Percentiles rank a stretch among this genome's conserved stretches.
phyloP scores from a whole-genome alignment of 2,329 filamentous ascomycete species.

The Trichoderma arundinaceum region DNA sequence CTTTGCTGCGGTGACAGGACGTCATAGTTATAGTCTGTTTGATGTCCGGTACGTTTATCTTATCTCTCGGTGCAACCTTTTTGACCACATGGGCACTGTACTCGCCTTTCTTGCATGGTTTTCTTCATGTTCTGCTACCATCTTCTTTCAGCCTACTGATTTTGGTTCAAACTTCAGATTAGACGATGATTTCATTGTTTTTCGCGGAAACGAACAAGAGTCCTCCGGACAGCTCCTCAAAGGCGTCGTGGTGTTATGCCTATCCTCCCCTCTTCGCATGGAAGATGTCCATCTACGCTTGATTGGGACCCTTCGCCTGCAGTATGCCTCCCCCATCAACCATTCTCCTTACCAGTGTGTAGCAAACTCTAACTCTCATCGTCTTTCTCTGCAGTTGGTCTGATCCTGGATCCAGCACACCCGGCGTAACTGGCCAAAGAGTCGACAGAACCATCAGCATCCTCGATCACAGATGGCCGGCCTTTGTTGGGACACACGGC shows the following conservation, averaged over 20 bases:
- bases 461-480: conserved; percentile 71
- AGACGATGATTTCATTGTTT: conserved; percentile 79
- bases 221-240: conserved; percentile 76
- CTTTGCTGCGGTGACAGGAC: conserved; percentile 58
- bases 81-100: background rate
- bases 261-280: conserved; percentile 70
- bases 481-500: conserved; percentile 64
- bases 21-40: conserved; percentile 60
- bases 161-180: conserved; percentile 55
- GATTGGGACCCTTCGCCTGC: conserved; percentile 68
- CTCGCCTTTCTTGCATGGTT: background rate
- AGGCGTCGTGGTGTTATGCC: conserved; percentile 74
- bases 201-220: conserved; percentile 76
- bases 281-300: conserved; percentile 76
- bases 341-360: conserved; percentile 21
- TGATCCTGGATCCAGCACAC: conserved; percentile 59
- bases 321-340: conserved; percentile 54
- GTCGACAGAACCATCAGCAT: conserved; percentile 65
- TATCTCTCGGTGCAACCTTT: background rate
- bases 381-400: conserved; percentile 51
- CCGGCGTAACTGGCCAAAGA: conserved; percentile 61
- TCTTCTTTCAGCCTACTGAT: background rate
- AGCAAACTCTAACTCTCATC: conserved; percentile 1
- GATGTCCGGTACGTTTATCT: conserved; percentile 59
- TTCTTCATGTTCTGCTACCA: background rate